Base-by-base conservation (phyloP, 1,284 basidiomycete genomes). In the Ustilago lituana region DNA sequence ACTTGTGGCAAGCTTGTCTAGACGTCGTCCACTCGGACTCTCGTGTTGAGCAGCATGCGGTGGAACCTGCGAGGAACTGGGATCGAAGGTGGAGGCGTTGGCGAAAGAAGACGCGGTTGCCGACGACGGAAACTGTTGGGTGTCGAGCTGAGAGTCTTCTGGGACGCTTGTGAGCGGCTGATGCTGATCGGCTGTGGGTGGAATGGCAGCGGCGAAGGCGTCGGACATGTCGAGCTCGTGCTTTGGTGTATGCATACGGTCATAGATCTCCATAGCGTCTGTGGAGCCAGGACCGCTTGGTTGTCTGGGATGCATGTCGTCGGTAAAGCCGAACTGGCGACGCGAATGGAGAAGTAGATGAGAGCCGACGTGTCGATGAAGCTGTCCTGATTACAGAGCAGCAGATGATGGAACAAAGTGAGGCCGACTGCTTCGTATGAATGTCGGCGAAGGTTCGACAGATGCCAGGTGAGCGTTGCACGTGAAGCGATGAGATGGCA, bases 261-360 rank as follows among this genome's bases (percentile, higher is more conserved):
- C 70, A 38, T 64, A 73, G 44, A 62, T 44, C 23, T 76, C 73
- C 73, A 76, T 74, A 27, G 73, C 73, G 20, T 76, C 73, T 17
- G 60, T 58, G 23, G 70, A 73, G 43, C 71, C 73, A 22, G 73
- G 73, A 24, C 62, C 71, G 55, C 71, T 68, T 11, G 61, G 47
- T 27, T 68, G 64, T 39, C 60, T 48, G 5, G 69, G 55, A 44
- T 59, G 69, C 62, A 70, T 70, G 20, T 32, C 26, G 63, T 39
- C 17, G 45, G n/a, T n/a, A n/a, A n/a, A n/a, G n/a, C n/a, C n/a
- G n/a, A n/a, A n/a, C n/a, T n/a, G 32, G 22, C 15, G 31, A 35
- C 7, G 29, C 7, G 11, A 35, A 14, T 24, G 27, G 15, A 11
- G 27, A n/a, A 19, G 27, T 22, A 15, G 12, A 24, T 15, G 38